Evolutionary conservation across 352 stramenopile species (phyloP).

Genomic region (Globisporangium cylindrosporum): DNA sequence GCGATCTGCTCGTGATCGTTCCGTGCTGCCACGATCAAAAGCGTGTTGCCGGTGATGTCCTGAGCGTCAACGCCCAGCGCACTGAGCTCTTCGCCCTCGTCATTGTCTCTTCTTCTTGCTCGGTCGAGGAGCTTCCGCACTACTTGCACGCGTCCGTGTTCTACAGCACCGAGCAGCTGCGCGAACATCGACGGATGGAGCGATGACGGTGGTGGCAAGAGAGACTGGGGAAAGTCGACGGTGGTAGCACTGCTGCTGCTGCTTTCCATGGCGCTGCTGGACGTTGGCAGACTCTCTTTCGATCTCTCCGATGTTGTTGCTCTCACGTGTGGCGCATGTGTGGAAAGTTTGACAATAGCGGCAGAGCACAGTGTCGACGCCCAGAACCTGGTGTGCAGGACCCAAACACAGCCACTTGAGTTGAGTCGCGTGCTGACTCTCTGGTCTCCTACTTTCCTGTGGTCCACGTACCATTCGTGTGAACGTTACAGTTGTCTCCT

Average conservation of each 20-base stretch:
- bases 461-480: background rate
- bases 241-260: background rate
- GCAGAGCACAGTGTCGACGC: background rate
- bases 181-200: background rate
- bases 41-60: slow-evolving; percentile 6
- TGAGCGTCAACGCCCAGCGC: background rate
- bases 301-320: background rate
- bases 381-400: background rate
- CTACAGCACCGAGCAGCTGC: slow-evolving; percentile 6
- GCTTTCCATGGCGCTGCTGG: background rate
- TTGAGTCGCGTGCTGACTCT: background rate
- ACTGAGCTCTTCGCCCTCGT: background rate
- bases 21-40: slow-evolving; percentile 10
- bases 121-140: background rate
- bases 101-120: background rate
- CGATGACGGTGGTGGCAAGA: background rate
- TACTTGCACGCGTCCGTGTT: slow-evolving; percentile 2
- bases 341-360: background rate
- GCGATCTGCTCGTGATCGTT: slow-evolving; percentile 24
- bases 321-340: background rate
- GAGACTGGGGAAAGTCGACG: background rate
- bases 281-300: background rate
- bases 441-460: background rate
- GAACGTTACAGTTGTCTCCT: no score
- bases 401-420: no score